Conservation (phyloP, 371 early-diverging fungal genomes). For the Phascolomyces articulosus region DNA sequence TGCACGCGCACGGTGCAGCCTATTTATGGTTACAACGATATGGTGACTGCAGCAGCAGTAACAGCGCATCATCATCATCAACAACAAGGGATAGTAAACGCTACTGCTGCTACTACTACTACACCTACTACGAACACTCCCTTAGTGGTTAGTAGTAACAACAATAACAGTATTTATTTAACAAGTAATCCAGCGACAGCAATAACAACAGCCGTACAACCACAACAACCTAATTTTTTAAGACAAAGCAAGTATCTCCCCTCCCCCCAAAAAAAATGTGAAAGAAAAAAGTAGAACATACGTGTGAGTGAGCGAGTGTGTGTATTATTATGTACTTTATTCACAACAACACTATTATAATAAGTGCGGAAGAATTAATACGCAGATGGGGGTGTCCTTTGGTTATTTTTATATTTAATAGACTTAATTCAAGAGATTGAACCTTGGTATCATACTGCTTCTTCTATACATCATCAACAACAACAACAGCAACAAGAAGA, state of each 20-base stretch:
- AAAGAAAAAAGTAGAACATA: neutral
- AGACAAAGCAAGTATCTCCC: neutral
- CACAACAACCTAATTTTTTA: neutral
- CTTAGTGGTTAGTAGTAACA: neutral
- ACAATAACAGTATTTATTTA: neutral
- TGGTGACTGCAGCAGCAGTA: neutral
- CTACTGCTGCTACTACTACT: neutral
- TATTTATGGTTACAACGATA: neutral
- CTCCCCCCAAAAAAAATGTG: neutral
- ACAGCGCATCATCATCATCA: neutral
- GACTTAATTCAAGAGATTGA: slow-evolving; percentile 2
- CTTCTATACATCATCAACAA: neutral
- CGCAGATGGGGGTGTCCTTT: neutral
- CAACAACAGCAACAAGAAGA: no score
- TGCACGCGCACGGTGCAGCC: neutral
- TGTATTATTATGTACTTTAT: no score
- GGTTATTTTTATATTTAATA: neutral
- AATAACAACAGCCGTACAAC: neutral
- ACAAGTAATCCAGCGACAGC: neutral
- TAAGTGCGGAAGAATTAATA: neutral
- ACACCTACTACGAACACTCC: no score
- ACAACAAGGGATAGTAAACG: neutral
- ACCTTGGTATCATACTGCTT: neutral
- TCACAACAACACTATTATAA: no score
- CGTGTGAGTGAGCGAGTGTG: no score